Evolutionary conservation across 768 basidiomycete genomes (phyloP).

Genomic region (Phanerodontia chrysosporium): DNA sequence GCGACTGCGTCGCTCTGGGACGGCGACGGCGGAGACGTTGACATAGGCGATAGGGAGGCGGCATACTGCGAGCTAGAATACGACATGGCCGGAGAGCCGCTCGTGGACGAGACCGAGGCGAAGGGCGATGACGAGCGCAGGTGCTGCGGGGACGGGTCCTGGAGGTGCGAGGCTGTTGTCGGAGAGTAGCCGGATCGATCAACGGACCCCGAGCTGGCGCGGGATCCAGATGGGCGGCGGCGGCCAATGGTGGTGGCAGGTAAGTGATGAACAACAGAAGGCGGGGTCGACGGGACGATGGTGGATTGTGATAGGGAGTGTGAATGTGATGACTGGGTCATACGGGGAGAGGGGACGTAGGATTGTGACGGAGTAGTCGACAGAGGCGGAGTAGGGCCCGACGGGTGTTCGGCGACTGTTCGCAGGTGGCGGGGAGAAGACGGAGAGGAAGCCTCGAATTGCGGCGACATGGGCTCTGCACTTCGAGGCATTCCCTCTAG

Average conservation of each 20-base stretch:
- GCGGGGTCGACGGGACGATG: constrained; percentile 39
- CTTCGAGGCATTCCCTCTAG: not conserved
- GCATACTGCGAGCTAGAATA: constrained; percentile 46
- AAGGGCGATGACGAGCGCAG: constrained; percentile 22
- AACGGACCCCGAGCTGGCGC: constrained; percentile 16
- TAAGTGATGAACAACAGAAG: constrained; percentile 17
- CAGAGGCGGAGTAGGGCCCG: not conserved
- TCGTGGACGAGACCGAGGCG: constrained; percentile 36
- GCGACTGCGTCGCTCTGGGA: constrained; percentile 15
- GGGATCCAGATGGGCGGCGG: constrained; percentile 16
- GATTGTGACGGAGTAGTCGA: constrained; percentile 12
- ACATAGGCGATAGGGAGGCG: constrained; percentile 24
- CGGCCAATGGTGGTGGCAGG: constrained; percentile 20
- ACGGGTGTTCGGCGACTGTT: not conserved
- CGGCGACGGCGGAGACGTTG: constrained; percentile 28
- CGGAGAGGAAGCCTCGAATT: not conserved
- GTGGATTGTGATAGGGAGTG: constrained; percentile 50
- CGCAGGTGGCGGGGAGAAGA: not conserved
- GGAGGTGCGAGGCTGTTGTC: not conserved
- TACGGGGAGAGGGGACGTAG: constrained; percentile 20
- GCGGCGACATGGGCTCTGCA: not conserved
- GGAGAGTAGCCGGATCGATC: not conserved
- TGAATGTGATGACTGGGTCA: constrained; percentile 32
- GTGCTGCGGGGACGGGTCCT: not conserved
- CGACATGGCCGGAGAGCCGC: constrained; percentile 55